These are phyloP conservation scores for Xylaria sp. DNA, from an alignment of 2,329 filamentous ascomycete genomes.

Conservation along the genomic window DNA sequence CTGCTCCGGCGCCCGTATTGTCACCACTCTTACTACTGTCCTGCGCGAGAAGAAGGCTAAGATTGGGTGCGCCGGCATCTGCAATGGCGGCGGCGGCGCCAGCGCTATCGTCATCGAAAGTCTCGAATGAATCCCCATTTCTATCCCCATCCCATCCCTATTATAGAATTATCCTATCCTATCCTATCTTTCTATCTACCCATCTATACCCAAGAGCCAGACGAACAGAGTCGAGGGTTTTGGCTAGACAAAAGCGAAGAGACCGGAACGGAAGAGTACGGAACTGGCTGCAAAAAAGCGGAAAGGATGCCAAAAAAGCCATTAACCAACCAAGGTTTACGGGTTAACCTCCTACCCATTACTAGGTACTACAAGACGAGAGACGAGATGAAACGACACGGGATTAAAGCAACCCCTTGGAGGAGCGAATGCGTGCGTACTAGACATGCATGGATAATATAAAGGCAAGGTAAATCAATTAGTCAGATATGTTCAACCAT, in stretches of 20 bases:
- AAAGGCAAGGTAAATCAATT: slow-evolving; percentile 4
- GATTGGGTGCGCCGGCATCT: slow-evolving; percentile 94
- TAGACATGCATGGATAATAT: background rate
- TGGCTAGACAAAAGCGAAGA: slow-evolving; percentile 17
- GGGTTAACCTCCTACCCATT: background rate
- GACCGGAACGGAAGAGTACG: background rate
- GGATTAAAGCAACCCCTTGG: background rate
- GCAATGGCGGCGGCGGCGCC: slow-evolving; percentile 96
- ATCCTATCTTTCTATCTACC: background rate
- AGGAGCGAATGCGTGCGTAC: background rate
- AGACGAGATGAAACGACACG: slow-evolving; percentile 8
- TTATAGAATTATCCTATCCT: slow-evolving; percentile 22
- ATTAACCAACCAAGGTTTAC: background rate
- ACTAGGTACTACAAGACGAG: slow-evolving; percentile 16
- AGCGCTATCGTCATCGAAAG: slow-evolving; percentile 92
- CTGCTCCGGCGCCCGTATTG: slow-evolving; percentile 91
- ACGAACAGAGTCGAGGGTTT: background rate
- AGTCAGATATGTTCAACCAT: background rate
- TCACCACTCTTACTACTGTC: slow-evolving; percentile 89
- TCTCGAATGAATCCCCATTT: slow-evolving; percentile 48
- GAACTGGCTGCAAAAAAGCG: background rate
- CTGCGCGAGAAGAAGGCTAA: slow-evolving; percentile 91
- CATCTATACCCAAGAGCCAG: slow-evolving; percentile 8
- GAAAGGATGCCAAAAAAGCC: slow-evolving; percentile 2
- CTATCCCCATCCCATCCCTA: slow-evolving; percentile 17